Evolutionary conservation across 116 monocot genomes (phyloP).

Genomic region (Trichopus zeylanicus): DNA sequence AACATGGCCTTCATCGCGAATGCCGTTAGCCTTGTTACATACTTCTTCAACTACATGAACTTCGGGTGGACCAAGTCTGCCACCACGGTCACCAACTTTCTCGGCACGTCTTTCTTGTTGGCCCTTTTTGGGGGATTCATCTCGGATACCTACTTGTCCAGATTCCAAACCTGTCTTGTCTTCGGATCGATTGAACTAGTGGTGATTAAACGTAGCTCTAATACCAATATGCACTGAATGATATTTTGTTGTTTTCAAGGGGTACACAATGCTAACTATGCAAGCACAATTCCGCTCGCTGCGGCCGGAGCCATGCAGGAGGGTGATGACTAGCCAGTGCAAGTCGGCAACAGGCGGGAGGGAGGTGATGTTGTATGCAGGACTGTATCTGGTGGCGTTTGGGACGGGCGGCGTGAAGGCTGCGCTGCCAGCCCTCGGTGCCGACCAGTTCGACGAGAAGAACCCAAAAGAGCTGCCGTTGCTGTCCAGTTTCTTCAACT

Average conservation of each 20-base stretch:
- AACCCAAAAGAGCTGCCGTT: conserved; percentile 6
- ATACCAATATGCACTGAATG: too few species aligned
- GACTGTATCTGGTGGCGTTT: conserved; percentile 18
- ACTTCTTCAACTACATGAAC: conserved; percentile 18
- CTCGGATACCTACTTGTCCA: conserved; percentile 19
- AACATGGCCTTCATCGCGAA: conserved; percentile 15
- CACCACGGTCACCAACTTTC: conserved; percentile 25
- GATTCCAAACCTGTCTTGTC: conserved; percentile 11
- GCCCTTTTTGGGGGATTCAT: conserved; percentile 23
- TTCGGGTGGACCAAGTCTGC: conserved; percentile 12
- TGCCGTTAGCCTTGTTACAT: conserved; percentile 15
- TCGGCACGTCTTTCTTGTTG: conserved; percentile 14
- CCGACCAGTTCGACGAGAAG: conserved; percentile 31
- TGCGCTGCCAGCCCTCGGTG: conserved; percentile 16
- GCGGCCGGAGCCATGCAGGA: conserved; percentile 11
- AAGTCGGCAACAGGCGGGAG: background rate
- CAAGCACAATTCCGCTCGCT: too few species aligned
- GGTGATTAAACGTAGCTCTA: conserved; percentile 5
- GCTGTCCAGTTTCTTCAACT: conserved; percentile 34
- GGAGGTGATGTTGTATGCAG: conserved; percentile 7
- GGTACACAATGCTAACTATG: conserved; percentile 8
- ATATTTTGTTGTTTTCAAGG: background rate
- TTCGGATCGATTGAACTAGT: conserved; percentile 9
- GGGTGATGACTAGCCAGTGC: background rate
- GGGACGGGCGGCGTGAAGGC: conserved; percentile 22